phyloP scores from a whole-genome alignment of 345 rosid species.

The Sonneratia alba region DNA sequence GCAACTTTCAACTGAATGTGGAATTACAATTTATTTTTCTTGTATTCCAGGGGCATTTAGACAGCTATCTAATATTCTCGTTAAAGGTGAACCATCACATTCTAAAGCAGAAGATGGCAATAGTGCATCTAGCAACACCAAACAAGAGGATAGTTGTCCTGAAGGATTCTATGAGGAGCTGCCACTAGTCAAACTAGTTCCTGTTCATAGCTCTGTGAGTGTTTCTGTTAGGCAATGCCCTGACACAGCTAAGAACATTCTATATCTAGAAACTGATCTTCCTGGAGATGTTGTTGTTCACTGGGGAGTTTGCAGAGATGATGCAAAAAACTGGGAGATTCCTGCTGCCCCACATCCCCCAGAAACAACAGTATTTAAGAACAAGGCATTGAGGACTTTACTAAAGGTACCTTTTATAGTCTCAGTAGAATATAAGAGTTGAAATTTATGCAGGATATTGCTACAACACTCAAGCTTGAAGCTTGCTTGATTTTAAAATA shows the following conservation, averaged over 20 bases:
- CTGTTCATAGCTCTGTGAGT: conserved; percentile 39
- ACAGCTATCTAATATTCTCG: conserved; percentile 41
- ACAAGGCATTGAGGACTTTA: conserved; percentile 73
- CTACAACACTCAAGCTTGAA: not conserved
- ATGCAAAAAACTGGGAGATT: conserved; percentile 66
- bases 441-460: not conserved
- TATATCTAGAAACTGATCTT: conserved; percentile 67
- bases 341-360: conserved; percentile 74
- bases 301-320: conserved; percentile 96
- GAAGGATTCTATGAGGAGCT: conserved; percentile 73
- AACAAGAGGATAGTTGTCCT: conserved; percentile 28
- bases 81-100: conserved; percentile 33
- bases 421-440: conserved; percentile 6
- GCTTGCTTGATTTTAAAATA: not conserved
- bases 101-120: conserved; percentile 23
- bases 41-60: conserved; percentile 43
- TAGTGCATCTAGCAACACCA: conserved; percentile 25
- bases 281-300: conserved; percentile 79
- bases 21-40: conserved; percentile 14
- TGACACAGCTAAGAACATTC: conserved; percentile 48
- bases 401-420: conserved; percentile 42
- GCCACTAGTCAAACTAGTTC: conserved; percentile 43
- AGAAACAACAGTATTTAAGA: conserved; percentile 58
- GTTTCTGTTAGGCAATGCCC: conserved; percentile 60
- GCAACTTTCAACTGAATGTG: not conserved